These are phyloP conservation scores for Gloeopeniophorella convolvens DNA, from an alignment of 768 basidiomycete species.

Conservation along the genomic window DNA sequence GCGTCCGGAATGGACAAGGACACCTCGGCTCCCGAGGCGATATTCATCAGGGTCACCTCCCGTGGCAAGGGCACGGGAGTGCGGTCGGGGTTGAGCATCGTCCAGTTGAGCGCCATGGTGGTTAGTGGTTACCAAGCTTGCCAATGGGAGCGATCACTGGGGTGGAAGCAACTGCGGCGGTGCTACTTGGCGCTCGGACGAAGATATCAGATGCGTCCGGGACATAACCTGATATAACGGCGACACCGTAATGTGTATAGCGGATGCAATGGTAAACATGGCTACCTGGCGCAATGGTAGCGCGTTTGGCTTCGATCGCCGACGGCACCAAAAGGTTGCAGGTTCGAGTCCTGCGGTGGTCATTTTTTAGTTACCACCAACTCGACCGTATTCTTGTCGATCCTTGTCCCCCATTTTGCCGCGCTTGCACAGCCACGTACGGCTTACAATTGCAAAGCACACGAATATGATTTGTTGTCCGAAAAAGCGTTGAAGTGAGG, in stretches of 20 bases:
- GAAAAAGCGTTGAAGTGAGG: too few species aligned
- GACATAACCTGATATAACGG: too few species aligned
- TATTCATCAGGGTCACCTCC: slow-evolving; percentile 50
- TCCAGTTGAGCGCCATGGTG: slow-evolving; percentile 78
- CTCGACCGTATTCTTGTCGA: background rate
- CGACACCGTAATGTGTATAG: background rate
- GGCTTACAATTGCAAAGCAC: too few species aligned
- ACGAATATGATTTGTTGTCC: too few species aligned
- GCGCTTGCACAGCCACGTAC: too few species aligned
- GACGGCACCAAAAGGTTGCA: slow-evolving; percentile 86
- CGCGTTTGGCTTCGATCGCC: slow-evolving; percentile 90
- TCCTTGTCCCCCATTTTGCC: background rate
- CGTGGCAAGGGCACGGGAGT: slow-evolving; percentile 57
- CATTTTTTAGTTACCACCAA: too few species aligned
- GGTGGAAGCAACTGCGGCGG: background rate
- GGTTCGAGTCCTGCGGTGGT: slow-evolving; percentile 91
- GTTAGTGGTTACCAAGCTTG: too few species aligned
- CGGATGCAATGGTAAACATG: background rate
- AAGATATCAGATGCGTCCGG: too few species aligned
- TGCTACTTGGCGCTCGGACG: too few species aligned
- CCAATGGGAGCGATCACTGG: too few species aligned
- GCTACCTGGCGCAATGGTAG: slow-evolving; percentile 86
- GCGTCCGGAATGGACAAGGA: slow-evolving; percentile 50
- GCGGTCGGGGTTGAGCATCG: slow-evolving; percentile 53
- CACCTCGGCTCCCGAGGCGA: slow-evolving; percentile 55